Evolutionary conservation across 345 rosid species (phyloP).

Genomic region (Hibiscus trionum): DNA sequence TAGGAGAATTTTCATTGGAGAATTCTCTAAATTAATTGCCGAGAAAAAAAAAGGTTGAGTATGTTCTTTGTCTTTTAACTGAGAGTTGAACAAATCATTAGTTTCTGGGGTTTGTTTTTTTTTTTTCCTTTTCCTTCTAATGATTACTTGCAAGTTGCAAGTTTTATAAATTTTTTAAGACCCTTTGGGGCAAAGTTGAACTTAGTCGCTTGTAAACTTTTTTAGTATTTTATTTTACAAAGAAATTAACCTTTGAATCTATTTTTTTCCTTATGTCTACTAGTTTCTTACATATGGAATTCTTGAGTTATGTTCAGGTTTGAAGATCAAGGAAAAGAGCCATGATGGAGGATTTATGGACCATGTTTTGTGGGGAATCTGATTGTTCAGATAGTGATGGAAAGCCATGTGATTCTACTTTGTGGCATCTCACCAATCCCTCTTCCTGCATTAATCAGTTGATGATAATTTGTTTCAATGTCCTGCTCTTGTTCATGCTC

Average conservation of each 20-base stretch:
- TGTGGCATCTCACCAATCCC: constrained; percentile 23
- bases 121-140: background rate
- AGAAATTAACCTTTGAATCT: background rate
- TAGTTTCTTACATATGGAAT: background rate
- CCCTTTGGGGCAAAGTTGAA: background rate
- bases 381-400: constrained; percentile 18
- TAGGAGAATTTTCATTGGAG: no score
- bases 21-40: no score
- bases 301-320: background rate
- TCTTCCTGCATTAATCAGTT: constrained; percentile 44
- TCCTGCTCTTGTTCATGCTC: constrained; percentile 40
- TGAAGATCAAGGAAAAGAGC: background rate
- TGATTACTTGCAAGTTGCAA: background rate
- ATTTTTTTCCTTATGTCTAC: background rate
- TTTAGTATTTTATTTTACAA: background rate
- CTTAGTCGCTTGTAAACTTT: no score
- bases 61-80: background rate
- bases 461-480: constrained; percentile 42
- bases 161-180: background rate
- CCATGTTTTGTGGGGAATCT: constrained; percentile 46
- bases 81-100: background rate
- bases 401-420: constrained; percentile 15
- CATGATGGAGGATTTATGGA: constrained; percentile 45
- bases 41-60: background rate
- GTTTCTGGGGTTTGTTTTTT: background rate